A percentile compares a stretch with the other conserved stretches of the same genome.
phyloP scores from a whole-genome alignment of 257 asterid genomes.

The Salvia rosmarinus region DNA sequence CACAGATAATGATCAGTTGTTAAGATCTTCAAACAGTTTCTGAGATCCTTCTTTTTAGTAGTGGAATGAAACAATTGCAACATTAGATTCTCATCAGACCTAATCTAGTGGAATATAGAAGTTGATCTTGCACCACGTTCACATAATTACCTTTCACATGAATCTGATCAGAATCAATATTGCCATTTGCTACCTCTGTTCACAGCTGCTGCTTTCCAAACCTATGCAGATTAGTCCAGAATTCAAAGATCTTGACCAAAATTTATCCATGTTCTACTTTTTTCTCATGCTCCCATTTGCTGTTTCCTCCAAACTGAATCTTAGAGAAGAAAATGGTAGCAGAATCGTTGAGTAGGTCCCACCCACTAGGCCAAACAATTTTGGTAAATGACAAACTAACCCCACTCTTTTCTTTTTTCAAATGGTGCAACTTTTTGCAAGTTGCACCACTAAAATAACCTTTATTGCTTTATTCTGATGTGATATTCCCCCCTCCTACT shows the following conservation, averaged over 20 bases:
- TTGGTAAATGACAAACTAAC: conserved; percentile 53
- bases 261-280: too few species aligned
- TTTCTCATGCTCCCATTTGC: neutral
- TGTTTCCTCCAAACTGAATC: conserved; percentile 35
- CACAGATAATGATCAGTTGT: conserved; percentile 20
- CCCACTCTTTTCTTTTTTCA: conserved; percentile 48
- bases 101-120: conserved; percentile 30
- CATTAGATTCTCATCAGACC: conserved; percentile 28
- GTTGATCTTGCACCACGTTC: conserved; percentile 17
- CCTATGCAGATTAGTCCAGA: neutral
- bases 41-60: conserved; percentile 42
- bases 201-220: too few species aligned
- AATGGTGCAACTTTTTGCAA: conserved; percentile 49
- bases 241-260: conserved; percentile 4
- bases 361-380: conserved; percentile 45
- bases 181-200: neutral
- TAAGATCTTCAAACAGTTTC: conserved; percentile 38
- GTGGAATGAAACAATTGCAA: conserved; percentile 36
- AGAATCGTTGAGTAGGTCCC: conserved; percentile 39
- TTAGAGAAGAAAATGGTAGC: conserved; percentile 28
- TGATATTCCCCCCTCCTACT: conserved; percentile 33
- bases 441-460: conserved; percentile 47
- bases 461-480: conserved; percentile 49
- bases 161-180: conserved; percentile 31
- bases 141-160: conserved; percentile 1